These are phyloP conservation scores for Claviceps sp. DNA, from an alignment of 2,329 filamentous ascomycete genomes.

Conservation along the genomic window DNA sequence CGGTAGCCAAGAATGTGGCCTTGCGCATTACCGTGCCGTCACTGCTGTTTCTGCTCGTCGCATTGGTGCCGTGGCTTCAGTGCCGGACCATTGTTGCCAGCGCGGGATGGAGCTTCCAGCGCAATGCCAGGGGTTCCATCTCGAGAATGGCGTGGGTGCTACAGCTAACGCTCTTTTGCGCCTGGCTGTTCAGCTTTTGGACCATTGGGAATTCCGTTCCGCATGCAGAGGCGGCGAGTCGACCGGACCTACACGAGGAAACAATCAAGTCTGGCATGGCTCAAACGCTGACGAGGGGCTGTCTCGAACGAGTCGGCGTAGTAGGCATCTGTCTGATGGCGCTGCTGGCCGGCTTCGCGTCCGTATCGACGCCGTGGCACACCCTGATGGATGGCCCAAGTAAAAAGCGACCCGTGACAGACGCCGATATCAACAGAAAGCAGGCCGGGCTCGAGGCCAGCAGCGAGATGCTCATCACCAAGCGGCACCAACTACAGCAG, in stretches of 20 bases:
- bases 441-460: constrained; percentile 67
- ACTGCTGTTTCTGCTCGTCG: constrained; percentile 57
- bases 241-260: not conserved
- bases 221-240: not conserved
- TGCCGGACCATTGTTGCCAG: constrained; percentile 50
- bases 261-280: constrained; percentile 17
- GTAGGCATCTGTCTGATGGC: constrained; percentile 82
- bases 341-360: constrained; percentile 74
- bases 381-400: constrained; percentile 53
- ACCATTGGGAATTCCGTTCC: constrained; percentile 54
- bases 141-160: constrained; percentile 50
- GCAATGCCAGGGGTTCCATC: constrained; percentile 40
- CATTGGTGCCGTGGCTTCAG: constrained; percentile 67
- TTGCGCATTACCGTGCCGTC: constrained; percentile 57
- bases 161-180: constrained; percentile 45
- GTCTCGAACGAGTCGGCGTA: constrained; percentile 60
- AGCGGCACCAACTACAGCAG: constrained; percentile 57
- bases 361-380: constrained; percentile 80
- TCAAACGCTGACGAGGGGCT: constrained; percentile 34
- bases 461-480: constrained; percentile 63
- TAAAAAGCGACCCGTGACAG: constrained; percentile 46
- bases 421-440: constrained; percentile 63
- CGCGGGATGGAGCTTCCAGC: constrained; percentile 48
- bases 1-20: constrained; percentile 51
- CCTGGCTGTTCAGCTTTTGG: constrained; percentile 68